Conservation (phyloP, 129 eudicot genomes). For the sunflower (Helianthus annuus) region DNA sequence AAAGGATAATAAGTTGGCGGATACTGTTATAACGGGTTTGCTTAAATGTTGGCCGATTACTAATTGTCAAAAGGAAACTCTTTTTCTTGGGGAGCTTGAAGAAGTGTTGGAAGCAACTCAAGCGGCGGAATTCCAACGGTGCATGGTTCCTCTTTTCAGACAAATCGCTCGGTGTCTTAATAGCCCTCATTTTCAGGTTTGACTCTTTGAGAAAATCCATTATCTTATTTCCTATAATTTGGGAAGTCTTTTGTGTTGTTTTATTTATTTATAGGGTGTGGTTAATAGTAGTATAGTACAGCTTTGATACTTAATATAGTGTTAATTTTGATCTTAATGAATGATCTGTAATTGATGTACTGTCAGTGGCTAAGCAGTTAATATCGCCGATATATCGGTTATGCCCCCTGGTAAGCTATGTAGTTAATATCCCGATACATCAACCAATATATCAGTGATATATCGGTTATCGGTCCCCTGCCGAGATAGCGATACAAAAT, state of each 20-base stretch:
- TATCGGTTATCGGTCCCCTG: too few species aligned
- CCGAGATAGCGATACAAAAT: too few species aligned
- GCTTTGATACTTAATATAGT: too few species aligned
- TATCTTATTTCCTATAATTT: neutral
- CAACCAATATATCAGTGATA: too few species aligned
- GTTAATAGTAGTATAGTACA: too few species aligned
- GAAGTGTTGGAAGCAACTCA: conserved; percentile 81
- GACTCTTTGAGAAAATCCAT: neutral
- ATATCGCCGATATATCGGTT: too few species aligned
- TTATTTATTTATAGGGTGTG: neutral
- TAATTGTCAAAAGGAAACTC: conserved; percentile 78
- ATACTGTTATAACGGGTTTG: conserved; percentile 71
- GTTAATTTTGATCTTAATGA: neutral
- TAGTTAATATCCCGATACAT: too few species aligned
- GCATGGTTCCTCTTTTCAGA: conserved; percentile 73
- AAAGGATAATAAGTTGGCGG: conserved; percentile 72
- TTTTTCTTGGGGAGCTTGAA: conserved; percentile 81
- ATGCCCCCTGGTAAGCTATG: too few species aligned
- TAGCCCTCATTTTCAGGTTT: conserved; percentile 83
- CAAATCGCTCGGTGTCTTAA: conserved; percentile 73
- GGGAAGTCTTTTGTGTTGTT: neutral
- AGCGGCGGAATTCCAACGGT: conserved; percentile 67
- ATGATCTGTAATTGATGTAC: neutral
- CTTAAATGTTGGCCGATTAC: conserved; percentile 83
- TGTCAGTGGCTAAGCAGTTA: neutral